phyloP scores from a whole-genome alignment of 441 rosid species.

The Syzygium syzygioides region DNA sequence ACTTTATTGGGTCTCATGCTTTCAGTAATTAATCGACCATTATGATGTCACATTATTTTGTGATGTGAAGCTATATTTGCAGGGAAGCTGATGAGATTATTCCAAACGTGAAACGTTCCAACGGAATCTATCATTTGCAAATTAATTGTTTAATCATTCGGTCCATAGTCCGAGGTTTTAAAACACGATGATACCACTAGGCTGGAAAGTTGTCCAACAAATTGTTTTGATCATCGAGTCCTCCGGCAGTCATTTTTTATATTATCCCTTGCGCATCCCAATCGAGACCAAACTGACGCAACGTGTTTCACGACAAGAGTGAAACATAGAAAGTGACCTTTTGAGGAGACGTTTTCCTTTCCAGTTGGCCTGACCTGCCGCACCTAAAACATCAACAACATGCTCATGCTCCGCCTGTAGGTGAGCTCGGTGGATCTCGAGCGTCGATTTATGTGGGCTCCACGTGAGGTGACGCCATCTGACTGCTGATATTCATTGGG shows the following conservation, averaged over 20 bases:
- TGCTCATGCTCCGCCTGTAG: not conserved
- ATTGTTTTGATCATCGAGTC: not conserved
- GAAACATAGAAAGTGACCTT: not conserved
- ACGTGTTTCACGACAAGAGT: not conserved
- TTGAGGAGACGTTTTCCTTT: no score
- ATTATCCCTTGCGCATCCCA: accelerated
- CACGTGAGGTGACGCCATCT: not conserved
- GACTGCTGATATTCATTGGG: not conserved
- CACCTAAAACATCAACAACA: not conserved
- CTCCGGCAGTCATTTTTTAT: not conserved
- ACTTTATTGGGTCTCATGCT: not conserved
- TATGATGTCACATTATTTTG: not conserved
- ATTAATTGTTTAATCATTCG: not conserved
- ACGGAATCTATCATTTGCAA: no score
- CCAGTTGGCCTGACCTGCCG: not conserved
- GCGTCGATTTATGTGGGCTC: not conserved
- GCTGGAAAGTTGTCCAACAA: not conserved
- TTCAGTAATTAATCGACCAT: not conserved
- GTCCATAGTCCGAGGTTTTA: not conserved
- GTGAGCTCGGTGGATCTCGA: not conserved
- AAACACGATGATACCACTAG: not conserved
- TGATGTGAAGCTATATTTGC: accelerated
- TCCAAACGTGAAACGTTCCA: no score
- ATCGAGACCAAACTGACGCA: not conserved
- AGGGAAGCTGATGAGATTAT: accelerated